Evolutionary conservation across 1,139 yeast species (phyloP), one percentile per base, ranked within the genome.

Genomic region (Scheffersomyces illinoinensis): DNA sequence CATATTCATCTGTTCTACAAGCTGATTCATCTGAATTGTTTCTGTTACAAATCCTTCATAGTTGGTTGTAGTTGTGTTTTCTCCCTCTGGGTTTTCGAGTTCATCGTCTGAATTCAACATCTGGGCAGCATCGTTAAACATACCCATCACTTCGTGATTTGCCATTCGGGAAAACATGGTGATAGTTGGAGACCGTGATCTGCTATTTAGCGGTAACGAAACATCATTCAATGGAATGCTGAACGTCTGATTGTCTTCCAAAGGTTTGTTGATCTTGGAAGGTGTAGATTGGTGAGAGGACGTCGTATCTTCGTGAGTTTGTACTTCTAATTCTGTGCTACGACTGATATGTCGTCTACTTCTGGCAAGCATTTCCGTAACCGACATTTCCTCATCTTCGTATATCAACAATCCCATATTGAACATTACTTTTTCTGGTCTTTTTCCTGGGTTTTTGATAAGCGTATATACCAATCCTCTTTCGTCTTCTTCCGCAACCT

Each of bases 91-190:
- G 39, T 63, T 67, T 52, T 67, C 76, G 59, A 67, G 75, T 47
- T 76, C 81, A 43, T 74, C 77, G 33, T 75, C 77, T 52, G 74
- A 68, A 33, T 68, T 64, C 26, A 73, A 60, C 39, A 65, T 64
- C 2, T 74, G 72, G 2, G 86, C 76, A 0, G 89, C 90, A 64
- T 85, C 87, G 67, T 89, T 91, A 69, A 91, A 91, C 90, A 93
- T 90, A 23, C 84, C 83, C 61, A 85, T 79, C 0, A 93, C 88
- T 65, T 92, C 97, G 57, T 86, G 85, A 58, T 87, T 84, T 0
- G 97, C 96, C 66, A 88, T 86, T 60, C 86, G 86, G 0, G 97
- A 89, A 69, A 83, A 88, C 70, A 89, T 75, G 0, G 97, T 92
- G 66, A 90, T 83, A 0, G 97, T 92, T 0, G 97, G 97, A 0